phyloP scores from a whole-genome alignment of 1,139 yeast genomes.

The Yamadazyma pseudoaaseri region DNA sequence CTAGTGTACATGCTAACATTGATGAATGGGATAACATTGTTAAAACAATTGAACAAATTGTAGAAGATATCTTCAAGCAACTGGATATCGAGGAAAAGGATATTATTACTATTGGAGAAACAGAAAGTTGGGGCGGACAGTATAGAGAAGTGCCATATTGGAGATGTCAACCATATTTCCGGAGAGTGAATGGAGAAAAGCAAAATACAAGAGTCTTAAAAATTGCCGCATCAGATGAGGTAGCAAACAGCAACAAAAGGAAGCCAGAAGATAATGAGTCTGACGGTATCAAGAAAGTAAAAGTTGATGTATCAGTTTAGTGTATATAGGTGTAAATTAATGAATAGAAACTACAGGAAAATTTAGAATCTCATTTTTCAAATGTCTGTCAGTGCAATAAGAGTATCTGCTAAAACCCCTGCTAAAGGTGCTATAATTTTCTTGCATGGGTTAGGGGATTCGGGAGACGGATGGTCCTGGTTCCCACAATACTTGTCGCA shows the following conservation, averaged over 20 bases:
- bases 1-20: conserved; percentile 45
- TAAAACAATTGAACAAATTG: conserved; percentile 61
- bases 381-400: conserved; percentile 21
- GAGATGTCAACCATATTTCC: conserved; percentile 95
- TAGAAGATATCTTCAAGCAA: conserved; percentile 49
- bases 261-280: conserved; percentile 5
- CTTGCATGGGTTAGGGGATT: conserved; percentile 89
- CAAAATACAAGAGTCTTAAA: conserved; percentile 41
- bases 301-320: no score
- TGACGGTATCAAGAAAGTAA: no score
- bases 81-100: conserved; percentile 49
- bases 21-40: conserved; percentile 74
- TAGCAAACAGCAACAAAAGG: conserved; percentile 11
- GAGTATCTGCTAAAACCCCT: conserved; percentile 18
- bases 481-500: conserved; percentile 52
- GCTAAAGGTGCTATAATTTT: conserved; percentile 58
- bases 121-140: conserved; percentile 73
- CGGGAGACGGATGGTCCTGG: conserved; percentile 88
- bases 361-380: background rate
- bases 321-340: no score
- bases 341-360: no score
- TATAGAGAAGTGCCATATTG: conserved; percentile 90
- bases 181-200: conserved; percentile 73
- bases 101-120: conserved; percentile 49
- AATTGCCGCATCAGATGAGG: conserved; percentile 33